Evolutionary conservation across 1,284 basidiomycete genomes (phyloP).

Genomic region (Malassezia dermatis): DNA sequence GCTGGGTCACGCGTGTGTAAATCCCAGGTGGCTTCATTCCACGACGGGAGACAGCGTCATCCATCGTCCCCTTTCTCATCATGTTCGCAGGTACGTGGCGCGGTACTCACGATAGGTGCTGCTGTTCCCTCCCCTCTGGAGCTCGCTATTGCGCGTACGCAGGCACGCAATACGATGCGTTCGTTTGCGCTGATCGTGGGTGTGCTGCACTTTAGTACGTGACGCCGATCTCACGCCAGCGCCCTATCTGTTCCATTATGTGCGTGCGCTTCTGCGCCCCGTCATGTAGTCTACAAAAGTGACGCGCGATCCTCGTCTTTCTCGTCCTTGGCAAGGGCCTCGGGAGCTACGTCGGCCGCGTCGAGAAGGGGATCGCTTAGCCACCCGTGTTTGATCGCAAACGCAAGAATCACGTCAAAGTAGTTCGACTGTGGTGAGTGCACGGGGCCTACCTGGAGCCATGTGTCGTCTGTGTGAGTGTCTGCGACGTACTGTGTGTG

Average conservation of each 20-base stretch:
- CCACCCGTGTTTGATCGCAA: constrained; percentile 27
- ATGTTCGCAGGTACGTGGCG: constrained; percentile 17
- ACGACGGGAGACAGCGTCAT: background rate
- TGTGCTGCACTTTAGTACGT: constrained; percentile 18
- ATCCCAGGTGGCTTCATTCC: background rate
- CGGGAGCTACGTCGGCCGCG: background rate
- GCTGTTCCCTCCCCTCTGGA: constrained; percentile 15
- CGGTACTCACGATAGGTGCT: constrained; percentile 8
- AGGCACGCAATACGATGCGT: constrained; percentile 11
- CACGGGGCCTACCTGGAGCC: constrained; percentile 21
- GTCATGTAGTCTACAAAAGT: constrained; percentile 6
- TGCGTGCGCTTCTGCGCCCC: constrained; percentile 1
- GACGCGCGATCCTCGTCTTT: constrained; percentile 6
- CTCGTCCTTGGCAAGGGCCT: background rate
- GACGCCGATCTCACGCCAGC: background rate
- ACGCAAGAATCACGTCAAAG: constrained; percentile 37
- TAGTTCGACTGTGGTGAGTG: constrained; percentile 20
- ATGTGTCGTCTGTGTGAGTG: constrained; percentile 35
- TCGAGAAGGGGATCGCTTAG: background rate
- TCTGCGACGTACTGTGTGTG: constrained; percentile 57
- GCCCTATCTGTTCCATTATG: constrained; percentile 16
- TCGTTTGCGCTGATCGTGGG: constrained; percentile 16
- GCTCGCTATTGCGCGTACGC: constrained; percentile 12
- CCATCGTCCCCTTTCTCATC: background rate
- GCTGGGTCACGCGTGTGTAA: background rate